Conservation (phyloP, 2,329 filamentous ascomycete genomes). For the Aspergillaceae sp. region DNA sequence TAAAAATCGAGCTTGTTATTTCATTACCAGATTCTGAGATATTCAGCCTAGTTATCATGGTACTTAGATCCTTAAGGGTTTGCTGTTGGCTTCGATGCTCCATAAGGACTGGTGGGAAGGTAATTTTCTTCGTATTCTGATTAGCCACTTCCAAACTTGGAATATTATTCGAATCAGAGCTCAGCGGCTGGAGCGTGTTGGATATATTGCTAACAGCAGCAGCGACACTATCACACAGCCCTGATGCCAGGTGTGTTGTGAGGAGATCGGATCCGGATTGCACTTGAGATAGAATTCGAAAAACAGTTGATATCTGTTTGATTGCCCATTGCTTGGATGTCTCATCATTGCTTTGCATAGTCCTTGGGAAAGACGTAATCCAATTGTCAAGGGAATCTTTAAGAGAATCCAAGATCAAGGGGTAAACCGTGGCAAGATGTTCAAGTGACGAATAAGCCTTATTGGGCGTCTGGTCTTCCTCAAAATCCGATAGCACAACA, state of each 20-base stretch:
- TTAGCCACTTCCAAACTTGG: slow-evolving; percentile 22
- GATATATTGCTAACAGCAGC: slow-evolving; percentile 35
- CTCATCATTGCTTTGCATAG: slow-evolving; percentile 80
- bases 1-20: slow-evolving; percentile 58
- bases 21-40: slow-evolving; percentile 34
- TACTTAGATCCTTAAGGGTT: slow-evolving; percentile 54
- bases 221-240: slow-evolving; percentile 65
- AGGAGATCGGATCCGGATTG: slow-evolving; percentile 39
- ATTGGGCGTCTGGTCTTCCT: slow-evolving; percentile 35
- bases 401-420: slow-evolving; percentile 53
- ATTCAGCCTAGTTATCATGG: slow-evolving; percentile 50
- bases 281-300: slow-evolving; percentile 56
- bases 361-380: slow-evolving; percentile 68
- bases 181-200: slow-evolving; percentile 22
- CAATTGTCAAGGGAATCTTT: slow-evolving; percentile 69
- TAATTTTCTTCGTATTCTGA: slow-evolving; percentile 14
- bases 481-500: slow-evolving; percentile 55
- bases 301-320: slow-evolving; percentile 65
- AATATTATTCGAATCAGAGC: slow-evolving; percentile 8
- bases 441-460: slow-evolving; percentile 40
- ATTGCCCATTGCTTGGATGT: slow-evolving; percentile 63
- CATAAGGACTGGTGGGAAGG: slow-evolving; percentile 56
- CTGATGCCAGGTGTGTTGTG: slow-evolving; percentile 33
- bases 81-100: slow-evolving; percentile 57
- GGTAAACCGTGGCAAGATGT: slow-evolving; percentile 55